phyloP scores from a whole-genome alignment of 768 basidiomycete genomes.

The Kwoniella sp. region DNA sequence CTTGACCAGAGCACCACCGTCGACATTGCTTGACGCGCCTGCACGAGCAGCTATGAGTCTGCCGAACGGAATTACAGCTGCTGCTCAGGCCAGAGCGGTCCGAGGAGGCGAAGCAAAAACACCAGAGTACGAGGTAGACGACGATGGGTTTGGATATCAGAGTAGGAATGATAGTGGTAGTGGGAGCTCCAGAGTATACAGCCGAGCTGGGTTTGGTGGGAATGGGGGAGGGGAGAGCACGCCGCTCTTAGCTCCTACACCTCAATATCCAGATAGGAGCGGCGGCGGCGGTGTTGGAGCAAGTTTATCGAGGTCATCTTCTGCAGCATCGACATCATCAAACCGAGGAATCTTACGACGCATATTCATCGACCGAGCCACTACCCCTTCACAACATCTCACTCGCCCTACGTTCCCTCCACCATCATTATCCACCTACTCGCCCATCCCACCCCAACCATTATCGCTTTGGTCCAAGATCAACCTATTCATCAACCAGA shows the following conservation, averaged over 20 bases:
- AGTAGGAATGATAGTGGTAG: constrained; percentile 4
- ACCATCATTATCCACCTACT: constrained; percentile 53
- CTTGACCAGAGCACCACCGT: constrained; percentile 38
- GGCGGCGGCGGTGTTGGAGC: constrained; percentile 3
- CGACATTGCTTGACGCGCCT: constrained; percentile 50
- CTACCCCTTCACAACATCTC: constrained; percentile 52
- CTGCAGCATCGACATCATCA: constrained; percentile 37
- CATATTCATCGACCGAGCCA: constrained; percentile 52
- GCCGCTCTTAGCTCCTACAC: constrained; percentile 30
- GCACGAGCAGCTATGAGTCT: constrained; percentile 53
- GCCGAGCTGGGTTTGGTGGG: background rate
- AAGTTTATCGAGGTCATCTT: constrained; percentile 39
- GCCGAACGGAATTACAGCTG: constrained; percentile 49
- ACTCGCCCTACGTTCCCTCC: constrained; percentile 55
- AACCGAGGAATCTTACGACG: constrained; percentile 41
- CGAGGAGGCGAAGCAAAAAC: constrained; percentile 43
- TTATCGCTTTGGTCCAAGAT: constrained; percentile 39
- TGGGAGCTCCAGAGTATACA: constrained; percentile 2
- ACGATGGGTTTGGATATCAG: constrained; percentile 12
- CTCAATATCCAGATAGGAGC: constrained; percentile 18
- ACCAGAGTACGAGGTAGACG: constrained; percentile 45
- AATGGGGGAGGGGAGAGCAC: constrained; percentile 23
- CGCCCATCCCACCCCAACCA: constrained; percentile 47
- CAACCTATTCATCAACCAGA: constrained; percentile 56
- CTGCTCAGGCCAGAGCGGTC: constrained; percentile 50